Percentiles rank a stretch among this genome's conserved stretches.
phyloP scores from a whole-genome alignment of 345 rosid genomes.

The Euphorbia peplus region DNA sequence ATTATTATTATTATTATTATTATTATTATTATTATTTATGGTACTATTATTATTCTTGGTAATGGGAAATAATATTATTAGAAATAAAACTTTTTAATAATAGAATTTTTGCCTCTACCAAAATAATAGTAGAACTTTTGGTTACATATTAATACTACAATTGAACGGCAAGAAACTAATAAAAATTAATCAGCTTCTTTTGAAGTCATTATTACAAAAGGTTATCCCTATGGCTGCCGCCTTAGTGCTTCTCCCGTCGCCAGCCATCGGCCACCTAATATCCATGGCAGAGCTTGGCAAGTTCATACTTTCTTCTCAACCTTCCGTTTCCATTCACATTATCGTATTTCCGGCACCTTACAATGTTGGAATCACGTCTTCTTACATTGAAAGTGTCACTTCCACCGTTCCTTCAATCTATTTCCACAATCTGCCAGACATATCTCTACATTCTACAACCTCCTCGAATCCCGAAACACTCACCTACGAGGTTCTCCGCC shows the following conservation, averaged over 20 bases:
- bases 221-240: slow-evolving; percentile 28
- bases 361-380: slow-evolving; percentile 35
- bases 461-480: slow-evolving; percentile 10
- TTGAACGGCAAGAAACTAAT: too few relatives aligned
- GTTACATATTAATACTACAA: too few relatives aligned
- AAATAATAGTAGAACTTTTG: too few relatives aligned
- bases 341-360: slow-evolving; percentile 44
- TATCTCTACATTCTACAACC: slow-evolving; percentile 11
- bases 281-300: slow-evolving; percentile 75
- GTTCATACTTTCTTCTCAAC: slow-evolving; percentile 37
- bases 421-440: slow-evolving; percentile 33
- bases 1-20: too few relatives aligned
- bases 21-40: too few relatives aligned
- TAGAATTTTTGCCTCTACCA: too few relatives aligned
- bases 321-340: slow-evolving; percentile 53
- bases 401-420: slow-evolving; percentile 18
- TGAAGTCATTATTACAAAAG: too few relatives aligned
- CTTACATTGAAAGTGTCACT: slow-evolving; percentile 22
- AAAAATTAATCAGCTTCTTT: too few relatives aligned
- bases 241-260: slow-evolving; percentile 59
- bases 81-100: too few relatives aligned
- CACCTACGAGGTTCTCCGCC: slow-evolving; percentile 11
- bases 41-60: too few relatives aligned
- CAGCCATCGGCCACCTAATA: slow-evolving; percentile 62
- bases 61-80: too few relatives aligned